Evolutionary conservation across 2,329 filamentous ascomycete genomes (phyloP).

Genomic region (Sporothrix phasma): DNA sequence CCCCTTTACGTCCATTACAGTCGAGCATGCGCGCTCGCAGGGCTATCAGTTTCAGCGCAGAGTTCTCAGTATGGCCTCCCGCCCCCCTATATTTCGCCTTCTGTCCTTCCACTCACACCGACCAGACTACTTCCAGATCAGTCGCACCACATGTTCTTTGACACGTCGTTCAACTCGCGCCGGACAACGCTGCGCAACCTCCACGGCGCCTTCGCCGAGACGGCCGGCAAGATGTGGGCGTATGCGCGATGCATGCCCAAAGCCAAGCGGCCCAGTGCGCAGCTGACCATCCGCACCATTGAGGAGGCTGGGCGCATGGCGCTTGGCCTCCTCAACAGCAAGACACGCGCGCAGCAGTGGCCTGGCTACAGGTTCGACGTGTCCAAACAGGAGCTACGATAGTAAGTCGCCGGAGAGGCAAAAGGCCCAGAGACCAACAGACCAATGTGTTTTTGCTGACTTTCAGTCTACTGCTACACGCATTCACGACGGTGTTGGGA

Average conservation of each 20-base stretch:
- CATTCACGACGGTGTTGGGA: slow-evolving; percentile 58
- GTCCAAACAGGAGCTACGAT: slow-evolving; percentile 47
- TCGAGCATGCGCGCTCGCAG: slow-evolving; percentile 62
- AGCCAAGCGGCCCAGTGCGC: slow-evolving; percentile 44
- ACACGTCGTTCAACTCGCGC: slow-evolving; percentile 65
- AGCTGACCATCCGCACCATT: slow-evolving; percentile 58
- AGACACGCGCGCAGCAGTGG: slow-evolving; percentile 34
- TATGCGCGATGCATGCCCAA: slow-evolving; percentile 50
- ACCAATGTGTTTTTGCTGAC: slow-evolving; percentile 11
- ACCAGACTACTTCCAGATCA: slow-evolving; percentile 66
- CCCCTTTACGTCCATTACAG: slow-evolving; percentile 63
- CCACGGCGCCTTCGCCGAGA: slow-evolving; percentile 62
- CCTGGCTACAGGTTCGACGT: slow-evolving; percentile 50
- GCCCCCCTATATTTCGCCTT: not conserved
- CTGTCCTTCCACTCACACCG: not conserved
- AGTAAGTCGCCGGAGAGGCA: slow-evolving; percentile 37
- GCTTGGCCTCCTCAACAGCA: slow-evolving; percentile 52
- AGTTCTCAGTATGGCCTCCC: slow-evolving; percentile 47
- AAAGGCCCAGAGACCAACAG: too few species aligned
- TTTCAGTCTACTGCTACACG: slow-evolving; percentile 55
- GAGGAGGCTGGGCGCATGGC: slow-evolving; percentile 55
- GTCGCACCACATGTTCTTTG: slow-evolving; percentile 73
- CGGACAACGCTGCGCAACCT: slow-evolving; percentile 64
- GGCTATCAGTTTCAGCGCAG: slow-evolving; percentile 75
- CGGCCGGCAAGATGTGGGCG: slow-evolving; percentile 64